A percentile compares a stretch with the other conserved stretches of the same genome.
Conservation (phyloP, 768 basidiomycete species). For the Lactarius vividus region DNA sequence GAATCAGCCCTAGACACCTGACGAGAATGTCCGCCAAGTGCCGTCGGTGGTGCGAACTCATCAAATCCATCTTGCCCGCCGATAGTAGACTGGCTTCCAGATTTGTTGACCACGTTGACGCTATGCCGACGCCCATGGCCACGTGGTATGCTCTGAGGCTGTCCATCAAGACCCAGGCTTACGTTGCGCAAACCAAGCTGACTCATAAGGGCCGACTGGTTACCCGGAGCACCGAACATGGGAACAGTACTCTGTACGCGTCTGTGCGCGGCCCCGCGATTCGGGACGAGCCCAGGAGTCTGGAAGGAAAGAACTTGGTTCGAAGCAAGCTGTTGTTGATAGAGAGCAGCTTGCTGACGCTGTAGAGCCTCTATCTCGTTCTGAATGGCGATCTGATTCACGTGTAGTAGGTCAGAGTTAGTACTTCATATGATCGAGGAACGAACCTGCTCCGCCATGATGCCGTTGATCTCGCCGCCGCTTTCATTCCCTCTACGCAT, state of each 20-base stretch:
- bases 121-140: constrained; percentile 89
- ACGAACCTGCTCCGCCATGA: constrained; percentile 93
- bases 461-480: constrained; percentile 73
- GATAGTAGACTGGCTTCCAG: constrained; percentile 44
- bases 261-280: constrained; percentile 58
- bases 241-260: constrained; percentile 87
- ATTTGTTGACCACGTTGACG: constrained; percentile 87
- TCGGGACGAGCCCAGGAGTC: constrained; percentile 68
- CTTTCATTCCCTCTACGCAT: constrained; percentile 60
- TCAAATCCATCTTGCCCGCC: constrained; percentile 71
- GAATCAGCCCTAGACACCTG: constrained; percentile 74
- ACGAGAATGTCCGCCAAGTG: constrained; percentile 67
- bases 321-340: constrained; percentile 87
- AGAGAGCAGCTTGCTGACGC: constrained; percentile 86
- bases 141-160: constrained; percentile 64
- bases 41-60: constrained; percentile 63
- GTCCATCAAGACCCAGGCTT: constrained; percentile 59
- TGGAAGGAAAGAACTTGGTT: constrained; percentile 81
- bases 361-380: constrained; percentile 87
- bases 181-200: constrained; percentile 64
- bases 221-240: constrained; percentile 42
- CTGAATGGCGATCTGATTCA: constrained; percentile 74
- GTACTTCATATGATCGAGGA: not conserved
- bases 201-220: constrained; percentile 57
- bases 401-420: constrained; percentile 13